These are phyloP conservation scores for Metschnikowia rubicola DNA, from an alignment of 805 yeast genomes.

Conservation along the genomic window DNA sequence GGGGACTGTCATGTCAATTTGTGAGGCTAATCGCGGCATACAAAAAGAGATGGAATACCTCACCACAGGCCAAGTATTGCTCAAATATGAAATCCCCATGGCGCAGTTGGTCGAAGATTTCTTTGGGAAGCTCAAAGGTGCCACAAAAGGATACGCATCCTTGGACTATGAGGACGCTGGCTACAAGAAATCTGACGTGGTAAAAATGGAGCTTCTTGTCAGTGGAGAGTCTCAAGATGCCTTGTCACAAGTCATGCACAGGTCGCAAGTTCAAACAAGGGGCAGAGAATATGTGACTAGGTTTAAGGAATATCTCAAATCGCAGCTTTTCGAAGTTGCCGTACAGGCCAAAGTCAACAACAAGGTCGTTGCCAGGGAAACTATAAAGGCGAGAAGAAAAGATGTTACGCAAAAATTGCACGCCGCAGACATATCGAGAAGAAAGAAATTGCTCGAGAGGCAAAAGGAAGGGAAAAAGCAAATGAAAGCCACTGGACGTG, in stretches of 20 bases:
- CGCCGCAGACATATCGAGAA: constrained; percentile 87
- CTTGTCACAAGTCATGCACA: constrained; percentile 84
- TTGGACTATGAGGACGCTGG: constrained; percentile 94
- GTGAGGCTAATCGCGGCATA: constrained; percentile 79
- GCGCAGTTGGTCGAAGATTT: constrained; percentile 92
- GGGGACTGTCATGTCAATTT: constrained; percentile 81
- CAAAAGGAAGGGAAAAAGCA: constrained; percentile 93
- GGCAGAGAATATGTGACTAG: constrained; percentile 83
- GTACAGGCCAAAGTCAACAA: constrained; percentile 85
- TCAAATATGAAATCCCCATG: constrained; percentile 79
- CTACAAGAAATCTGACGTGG: constrained; percentile 72
- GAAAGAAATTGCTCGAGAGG: constrained; percentile 80
- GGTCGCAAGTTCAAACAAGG: constrained; percentile 63
- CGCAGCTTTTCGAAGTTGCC: constrained; percentile 87
- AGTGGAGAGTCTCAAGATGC: constrained; percentile 92
- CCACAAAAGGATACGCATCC: constrained; percentile 89
- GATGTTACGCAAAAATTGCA: constrained; percentile 93
- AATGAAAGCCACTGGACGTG: constrained; percentile 76
- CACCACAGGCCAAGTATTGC: constrained; percentile 73
- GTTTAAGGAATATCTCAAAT: constrained; percentile 73
- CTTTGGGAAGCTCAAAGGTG: constrained; percentile 87
- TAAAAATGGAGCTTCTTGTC: constrained; percentile 82
- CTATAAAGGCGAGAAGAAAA: constrained; percentile 88
- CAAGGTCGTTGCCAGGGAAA: constrained; percentile 83
- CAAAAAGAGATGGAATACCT: constrained; percentile 78